Evolutionary conservation across 148 eudicot species (phyloP).

Genomic region (Camellia granthamiana): DNA sequence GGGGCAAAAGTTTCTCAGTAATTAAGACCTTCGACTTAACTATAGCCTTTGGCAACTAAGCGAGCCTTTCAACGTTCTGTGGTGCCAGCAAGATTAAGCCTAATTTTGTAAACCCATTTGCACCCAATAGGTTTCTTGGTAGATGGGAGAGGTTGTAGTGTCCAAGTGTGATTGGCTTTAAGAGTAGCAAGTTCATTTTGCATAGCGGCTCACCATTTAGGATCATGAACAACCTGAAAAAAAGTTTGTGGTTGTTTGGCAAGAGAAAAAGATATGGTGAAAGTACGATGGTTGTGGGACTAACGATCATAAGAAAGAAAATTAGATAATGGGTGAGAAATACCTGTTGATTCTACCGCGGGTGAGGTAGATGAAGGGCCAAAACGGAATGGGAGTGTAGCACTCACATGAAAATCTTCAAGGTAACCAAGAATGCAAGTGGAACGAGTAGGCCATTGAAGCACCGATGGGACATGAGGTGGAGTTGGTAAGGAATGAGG

Average conservation of each 20-base stretch:
- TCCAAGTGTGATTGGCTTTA: background rate
- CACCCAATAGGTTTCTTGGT: no score
- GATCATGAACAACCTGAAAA: background rate
- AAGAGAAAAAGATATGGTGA: background rate
- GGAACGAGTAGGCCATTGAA: background rate
- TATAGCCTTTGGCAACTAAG: no score
- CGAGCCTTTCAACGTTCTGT: no score
- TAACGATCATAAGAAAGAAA: background rate
- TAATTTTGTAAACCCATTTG: no score
- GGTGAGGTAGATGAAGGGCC: background rate
- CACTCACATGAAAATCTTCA: background rate
- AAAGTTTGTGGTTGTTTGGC: background rate
- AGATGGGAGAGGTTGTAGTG: background rate
- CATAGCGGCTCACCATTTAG: background rate
- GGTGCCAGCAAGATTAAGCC: no score
- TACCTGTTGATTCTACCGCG: background rate
- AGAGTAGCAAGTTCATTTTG: background rate
- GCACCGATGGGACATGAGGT: no score
- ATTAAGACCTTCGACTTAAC: no score
- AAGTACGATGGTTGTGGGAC: background rate
- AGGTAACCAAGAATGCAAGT: background rate
- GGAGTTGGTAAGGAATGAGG: background rate
- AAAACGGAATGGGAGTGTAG: background rate
- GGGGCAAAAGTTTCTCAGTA: no score
- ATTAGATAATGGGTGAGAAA: background rate